Evolutionary conservation across 2,329 filamentous ascomycete genomes (phyloP).

Genomic region (Tolypocladium pustulatum): DNA sequence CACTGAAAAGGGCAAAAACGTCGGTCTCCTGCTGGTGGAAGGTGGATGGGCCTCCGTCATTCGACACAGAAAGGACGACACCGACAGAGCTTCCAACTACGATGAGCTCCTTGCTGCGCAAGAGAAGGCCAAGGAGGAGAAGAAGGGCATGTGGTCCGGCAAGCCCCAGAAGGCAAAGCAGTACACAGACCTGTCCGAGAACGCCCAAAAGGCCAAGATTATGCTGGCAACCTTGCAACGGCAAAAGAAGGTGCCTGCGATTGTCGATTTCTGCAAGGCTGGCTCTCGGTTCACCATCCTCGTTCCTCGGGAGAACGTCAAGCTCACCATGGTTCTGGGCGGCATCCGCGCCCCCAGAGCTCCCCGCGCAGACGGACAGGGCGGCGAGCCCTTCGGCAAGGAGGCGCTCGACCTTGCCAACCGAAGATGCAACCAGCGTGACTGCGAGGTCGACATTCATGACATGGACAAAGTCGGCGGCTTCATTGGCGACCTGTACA

Average conservation of each 20-base stretch:
- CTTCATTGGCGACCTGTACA: constrained; percentile 89
- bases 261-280: constrained; percentile 98
- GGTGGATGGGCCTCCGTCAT: constrained; percentile 91
- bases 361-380: constrained; percentile 62
- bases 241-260: constrained; percentile 82
- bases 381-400: constrained; percentile 86
- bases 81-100: constrained; percentile 87
- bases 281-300: constrained; percentile 88
- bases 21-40: constrained; percentile 78
- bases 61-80: constrained; percentile 87
- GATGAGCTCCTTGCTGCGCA: constrained; percentile 77
- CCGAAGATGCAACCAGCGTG: constrained; percentile 80
- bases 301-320: constrained; percentile 84
- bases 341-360: constrained; percentile 87
- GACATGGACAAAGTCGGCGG: constrained; percentile 94
- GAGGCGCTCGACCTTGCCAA: constrained; percentile 90
- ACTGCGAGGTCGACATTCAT: constrained; percentile 91
- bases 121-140: constrained; percentile 71
- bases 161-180: constrained; percentile 77
- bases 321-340: constrained; percentile 87
- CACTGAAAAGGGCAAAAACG: constrained; percentile 72
- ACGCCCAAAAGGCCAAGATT: constrained; percentile 87
- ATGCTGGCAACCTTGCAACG: constrained; percentile 79
- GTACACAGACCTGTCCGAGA: constrained; percentile 86
- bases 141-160: constrained; percentile 90